Evolutionary conservation across 305 asterid genomes (phyloP).

Genomic region (Fraxinus dipetala): DNA sequence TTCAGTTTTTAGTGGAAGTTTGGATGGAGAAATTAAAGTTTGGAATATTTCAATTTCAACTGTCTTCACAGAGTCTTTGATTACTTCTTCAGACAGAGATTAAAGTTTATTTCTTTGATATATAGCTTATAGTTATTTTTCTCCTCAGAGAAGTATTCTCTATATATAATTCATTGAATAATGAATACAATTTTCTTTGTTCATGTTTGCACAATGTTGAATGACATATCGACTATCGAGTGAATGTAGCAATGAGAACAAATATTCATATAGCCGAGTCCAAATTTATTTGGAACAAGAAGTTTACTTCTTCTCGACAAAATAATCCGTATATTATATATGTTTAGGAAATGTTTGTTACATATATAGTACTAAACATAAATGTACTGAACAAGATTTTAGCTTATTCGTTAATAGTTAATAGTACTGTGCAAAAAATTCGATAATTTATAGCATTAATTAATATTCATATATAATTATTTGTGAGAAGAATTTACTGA

Average conservation of each 20-base stretch:
- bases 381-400: neutral
- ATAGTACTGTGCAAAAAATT: neutral
- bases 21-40: constrained; percentile 61
- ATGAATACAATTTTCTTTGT: neutral
- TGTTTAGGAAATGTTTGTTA: too few species aligned
- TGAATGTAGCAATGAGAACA: neutral
- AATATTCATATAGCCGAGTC: neutral
- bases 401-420: neutral
- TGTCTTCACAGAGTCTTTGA: neutral
- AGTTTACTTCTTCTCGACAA: neutral
- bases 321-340: too few species aligned
- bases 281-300: neutral
- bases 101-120: neutral
- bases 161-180: neutral
- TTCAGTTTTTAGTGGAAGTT: constrained; percentile 53
- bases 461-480: neutral
- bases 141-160: neutral
- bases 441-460: neutral
- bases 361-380: neutral
- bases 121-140: neutral
- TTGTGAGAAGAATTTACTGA: neutral
- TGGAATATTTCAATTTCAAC: constrained; percentile 44
- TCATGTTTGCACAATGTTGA: neutral
- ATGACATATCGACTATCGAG: neutral
- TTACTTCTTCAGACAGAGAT: constrained; percentile 5